phyloP scores from a whole-genome alignment of 1,139 yeast species.

The Citeromyces hawaiiensis region DNA sequence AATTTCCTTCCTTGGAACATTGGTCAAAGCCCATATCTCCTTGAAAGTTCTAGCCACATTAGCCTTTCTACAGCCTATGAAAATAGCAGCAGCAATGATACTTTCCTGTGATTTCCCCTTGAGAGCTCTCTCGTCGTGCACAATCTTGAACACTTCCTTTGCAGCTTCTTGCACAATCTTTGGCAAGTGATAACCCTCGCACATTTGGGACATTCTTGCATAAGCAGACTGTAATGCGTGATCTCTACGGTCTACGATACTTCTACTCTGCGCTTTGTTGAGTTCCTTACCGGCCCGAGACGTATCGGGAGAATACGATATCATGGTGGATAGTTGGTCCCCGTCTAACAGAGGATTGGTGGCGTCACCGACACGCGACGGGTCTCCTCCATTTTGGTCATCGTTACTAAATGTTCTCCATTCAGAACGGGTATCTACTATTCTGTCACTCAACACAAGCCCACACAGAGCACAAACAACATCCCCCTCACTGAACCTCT shows the following conservation, averaged over 20 bases:
- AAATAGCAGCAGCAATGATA: slow-evolving; percentile 93
- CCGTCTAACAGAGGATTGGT: slow-evolving; percentile 90
- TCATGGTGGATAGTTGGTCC: slow-evolving; percentile 85
- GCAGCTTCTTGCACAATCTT: slow-evolving; percentile 96
- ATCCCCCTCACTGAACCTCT: slow-evolving; percentile 94
- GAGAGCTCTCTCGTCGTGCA: slow-evolving; percentile 75
- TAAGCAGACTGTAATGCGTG: slow-evolving; percentile 82
- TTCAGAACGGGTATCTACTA: slow-evolving; percentile 92
- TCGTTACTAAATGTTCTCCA: slow-evolving; percentile 98
- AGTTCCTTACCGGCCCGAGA: slow-evolving; percentile 72
- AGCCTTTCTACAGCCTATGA: slow-evolving; percentile 90
- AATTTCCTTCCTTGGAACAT: slow-evolving; percentile 88
- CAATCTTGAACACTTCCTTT: slow-evolving; percentile 87
- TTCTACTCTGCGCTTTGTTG: slow-evolving; percentile 78
- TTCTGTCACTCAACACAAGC: slow-evolving; percentile 78
- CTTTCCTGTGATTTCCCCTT: slow-evolving; percentile 90
- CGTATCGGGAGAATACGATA: slow-evolving; percentile 74
- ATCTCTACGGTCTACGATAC: slow-evolving; percentile 78
- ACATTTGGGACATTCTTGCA: slow-evolving; percentile 86
- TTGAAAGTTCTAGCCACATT: slow-evolving; percentile 90
- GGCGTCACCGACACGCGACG: slow-evolving; percentile 98
- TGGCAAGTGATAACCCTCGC: slow-evolving; percentile 93
- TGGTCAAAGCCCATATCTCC: slow-evolving; percentile 91
- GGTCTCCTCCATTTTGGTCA: slow-evolving; percentile 97
- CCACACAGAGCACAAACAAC: slow-evolving; percentile 97